phyloP scores from a whole-genome alignment of 495 filamentous ascomycete species.

The Staphylotrichum tortipilum region DNA sequence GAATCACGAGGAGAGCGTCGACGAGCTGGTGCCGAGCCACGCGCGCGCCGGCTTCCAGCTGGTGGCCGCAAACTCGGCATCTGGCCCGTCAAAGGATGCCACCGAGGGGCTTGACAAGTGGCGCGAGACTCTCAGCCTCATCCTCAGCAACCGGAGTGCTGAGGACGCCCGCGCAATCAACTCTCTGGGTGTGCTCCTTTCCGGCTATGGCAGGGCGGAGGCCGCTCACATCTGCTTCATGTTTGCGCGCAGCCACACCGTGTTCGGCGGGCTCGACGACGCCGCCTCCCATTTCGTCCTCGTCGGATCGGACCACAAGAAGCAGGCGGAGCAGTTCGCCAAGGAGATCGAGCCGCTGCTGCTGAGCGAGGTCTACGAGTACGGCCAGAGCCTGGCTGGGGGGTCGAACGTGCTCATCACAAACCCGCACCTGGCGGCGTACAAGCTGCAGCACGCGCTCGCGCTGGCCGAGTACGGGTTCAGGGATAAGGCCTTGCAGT shows the following conservation, averaged over 20 bases:
- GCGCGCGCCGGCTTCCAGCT: conserved; percentile 88
- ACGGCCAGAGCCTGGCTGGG: conserved; percentile 58
- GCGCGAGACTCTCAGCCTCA: conserved; percentile 79
- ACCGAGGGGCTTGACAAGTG: conserved; percentile 83
- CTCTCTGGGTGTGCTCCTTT: conserved; percentile 75
- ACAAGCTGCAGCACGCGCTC: conserved; percentile 81
- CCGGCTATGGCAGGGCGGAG: conserved; percentile 77
- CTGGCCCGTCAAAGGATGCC: conserved; percentile 59
- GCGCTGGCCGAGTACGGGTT: conserved; percentile 75
- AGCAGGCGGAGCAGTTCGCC: conserved; percentile 54
- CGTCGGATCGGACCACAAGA: conserved; percentile 70
- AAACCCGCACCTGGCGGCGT: conserved; percentile 73
- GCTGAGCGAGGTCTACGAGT: conserved; percentile 90
- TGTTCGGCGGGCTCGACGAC: conserved; percentile 82
- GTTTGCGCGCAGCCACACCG: conserved; percentile 47
- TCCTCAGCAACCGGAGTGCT: conserved; percentile 76
- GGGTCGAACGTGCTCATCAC: conserved; percentile 46
- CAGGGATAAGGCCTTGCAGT: conserved; percentile 74
- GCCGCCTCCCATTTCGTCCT: conserved; percentile 67
- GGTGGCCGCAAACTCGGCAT: conserved; percentile 57
- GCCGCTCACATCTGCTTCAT: conserved; percentile 82
- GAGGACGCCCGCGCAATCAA: conserved; percentile 69
- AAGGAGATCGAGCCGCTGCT: conserved; percentile 76
- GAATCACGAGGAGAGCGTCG: conserved; percentile 87
- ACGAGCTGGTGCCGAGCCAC: conserved; percentile 92